Conservation (phyloP, 2,329 filamentous ascomycete genomes). For the Coniochaeta ligniaria region DNA sequence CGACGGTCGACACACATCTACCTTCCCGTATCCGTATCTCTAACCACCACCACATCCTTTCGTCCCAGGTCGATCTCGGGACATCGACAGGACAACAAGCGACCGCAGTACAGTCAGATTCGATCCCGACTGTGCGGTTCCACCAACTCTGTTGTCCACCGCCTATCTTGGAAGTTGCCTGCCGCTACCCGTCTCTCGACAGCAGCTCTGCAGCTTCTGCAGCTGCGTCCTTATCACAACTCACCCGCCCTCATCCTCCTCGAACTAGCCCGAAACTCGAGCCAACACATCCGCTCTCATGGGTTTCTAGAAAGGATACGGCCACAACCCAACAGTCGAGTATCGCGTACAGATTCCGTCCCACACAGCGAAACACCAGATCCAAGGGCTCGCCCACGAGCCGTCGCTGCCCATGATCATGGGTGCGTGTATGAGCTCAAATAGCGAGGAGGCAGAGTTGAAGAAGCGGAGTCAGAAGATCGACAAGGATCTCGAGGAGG, state of each 20-base stretch:
- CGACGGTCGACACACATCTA: background rate
- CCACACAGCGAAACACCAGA: background rate
- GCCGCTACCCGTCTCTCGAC: background rate
- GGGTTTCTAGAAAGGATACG: background rate
- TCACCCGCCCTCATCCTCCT: background rate
- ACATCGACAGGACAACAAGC: background rate
- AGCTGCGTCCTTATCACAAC: background rate
- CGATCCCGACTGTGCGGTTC: background rate
- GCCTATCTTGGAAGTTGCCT: background rate
- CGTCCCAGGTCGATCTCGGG: background rate
- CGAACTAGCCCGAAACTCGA: background rate
- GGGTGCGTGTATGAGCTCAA: slow-evolving; percentile 90
- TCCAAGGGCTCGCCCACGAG: background rate
- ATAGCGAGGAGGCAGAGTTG: slow-evolving; percentile 79
- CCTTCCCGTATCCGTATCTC: background rate
- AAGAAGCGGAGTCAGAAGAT: slow-evolving; percentile 97
- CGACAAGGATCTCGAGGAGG: slow-evolving; percentile 87
- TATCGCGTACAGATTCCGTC: background rate
- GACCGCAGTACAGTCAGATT: background rate
- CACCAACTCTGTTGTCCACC: background rate
- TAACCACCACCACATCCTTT: background rate
- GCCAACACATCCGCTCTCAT: background rate
- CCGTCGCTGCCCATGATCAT: slow-evolving; percentile 39
- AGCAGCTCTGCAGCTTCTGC: background rate
- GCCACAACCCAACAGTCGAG: background rate